Evolutionary conservation across 1,139 yeast species (phyloP).

Genomic region (Hansenula sp.): DNA sequence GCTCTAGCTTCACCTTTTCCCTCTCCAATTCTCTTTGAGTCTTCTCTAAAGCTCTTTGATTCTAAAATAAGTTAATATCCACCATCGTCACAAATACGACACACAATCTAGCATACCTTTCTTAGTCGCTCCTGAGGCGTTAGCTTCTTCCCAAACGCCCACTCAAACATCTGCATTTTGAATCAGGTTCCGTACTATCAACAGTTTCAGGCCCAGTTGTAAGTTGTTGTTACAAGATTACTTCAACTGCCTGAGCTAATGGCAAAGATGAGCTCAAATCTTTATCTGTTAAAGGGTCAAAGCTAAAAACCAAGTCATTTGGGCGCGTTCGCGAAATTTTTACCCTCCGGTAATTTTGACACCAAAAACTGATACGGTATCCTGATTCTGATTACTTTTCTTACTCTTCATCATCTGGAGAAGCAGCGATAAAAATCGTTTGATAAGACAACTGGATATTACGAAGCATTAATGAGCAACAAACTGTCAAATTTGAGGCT

Average conservation of each 20-base stretch:
- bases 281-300: neutral
- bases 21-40: slow-evolving; percentile 91
- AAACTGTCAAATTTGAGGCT: slow-evolving; percentile 18
- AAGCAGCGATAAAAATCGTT: slow-evolving; percentile 1
- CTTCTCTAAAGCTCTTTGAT: slow-evolving; percentile 90
- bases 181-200: no score
- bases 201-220: no score
- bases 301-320: neutral
- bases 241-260: neutral
- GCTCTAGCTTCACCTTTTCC: slow-evolving; percentile 80
- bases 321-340: neutral
- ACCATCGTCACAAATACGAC: slow-evolving; percentile 50
- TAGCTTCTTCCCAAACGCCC: slow-evolving; percentile 92
- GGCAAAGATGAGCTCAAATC: neutral
- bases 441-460: no score
- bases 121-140: slow-evolving; percentile 95
- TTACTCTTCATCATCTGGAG: neutral
- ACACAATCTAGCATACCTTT: slow-evolving; percentile 36
- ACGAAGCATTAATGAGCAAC: slow-evolving; percentile 6
- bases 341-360: neutral
- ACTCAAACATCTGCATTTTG: slow-evolving; percentile 67
- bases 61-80: slow-evolving; percentile 31
- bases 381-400: no score
- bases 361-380: no score
- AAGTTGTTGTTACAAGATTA: no score